phyloP scores from a whole-genome alignment of 202 grass and related monocot species.

The Tripidium arundinaceum region DNA sequence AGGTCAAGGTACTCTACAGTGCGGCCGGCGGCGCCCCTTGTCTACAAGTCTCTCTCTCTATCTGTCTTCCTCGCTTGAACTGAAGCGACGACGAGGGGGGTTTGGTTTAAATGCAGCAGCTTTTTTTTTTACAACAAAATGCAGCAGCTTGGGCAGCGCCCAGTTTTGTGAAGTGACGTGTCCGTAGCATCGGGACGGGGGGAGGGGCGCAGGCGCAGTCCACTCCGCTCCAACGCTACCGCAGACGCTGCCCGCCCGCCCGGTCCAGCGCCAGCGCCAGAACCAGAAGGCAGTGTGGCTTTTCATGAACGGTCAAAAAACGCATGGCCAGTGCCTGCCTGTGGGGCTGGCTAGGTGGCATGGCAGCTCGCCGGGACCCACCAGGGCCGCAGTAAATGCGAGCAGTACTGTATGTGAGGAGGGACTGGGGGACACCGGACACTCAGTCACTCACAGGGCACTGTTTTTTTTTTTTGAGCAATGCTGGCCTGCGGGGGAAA shows the following conservation, averaged over 20 bases:
- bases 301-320: conserved; percentile 54
- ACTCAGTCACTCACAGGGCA: background rate
- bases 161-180: background rate
- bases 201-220: background rate
- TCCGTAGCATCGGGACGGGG: conserved; percentile 5
- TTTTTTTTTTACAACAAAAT: background rate
- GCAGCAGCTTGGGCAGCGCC: background rate
- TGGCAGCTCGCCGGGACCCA: background rate
- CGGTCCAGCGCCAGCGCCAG: background rate
- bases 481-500: background rate
- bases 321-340: background rate
- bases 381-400: background rate
- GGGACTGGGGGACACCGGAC: too few relatives aligned
- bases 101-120: background rate
- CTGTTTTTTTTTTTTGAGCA: too few relatives aligned
- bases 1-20: too few relatives aligned
- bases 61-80: background rate
- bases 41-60: background rate
- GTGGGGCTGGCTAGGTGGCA: background rate
- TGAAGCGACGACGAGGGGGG: background rate
- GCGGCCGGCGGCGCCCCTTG: background rate
- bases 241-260: background rate
- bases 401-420: background rate
- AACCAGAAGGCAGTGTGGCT: conserved; percentile 31
- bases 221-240: background rate